These are phyloP conservation scores for Fusarium sororula DNA, from an alignment of 2,329 filamentous ascomycete genomes.

Conservation along the genomic window DNA sequence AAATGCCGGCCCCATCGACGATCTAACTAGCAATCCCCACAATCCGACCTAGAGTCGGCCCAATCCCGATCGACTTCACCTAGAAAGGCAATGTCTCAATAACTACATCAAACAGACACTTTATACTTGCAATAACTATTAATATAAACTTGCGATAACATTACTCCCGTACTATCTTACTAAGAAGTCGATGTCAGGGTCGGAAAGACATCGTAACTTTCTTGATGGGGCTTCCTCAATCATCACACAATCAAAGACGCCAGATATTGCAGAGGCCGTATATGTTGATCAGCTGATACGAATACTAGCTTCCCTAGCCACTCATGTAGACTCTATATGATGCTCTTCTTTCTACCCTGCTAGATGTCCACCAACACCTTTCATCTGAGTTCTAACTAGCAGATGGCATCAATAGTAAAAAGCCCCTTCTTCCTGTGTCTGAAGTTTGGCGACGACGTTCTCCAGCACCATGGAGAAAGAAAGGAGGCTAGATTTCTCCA, in stretches of 20 bases:
- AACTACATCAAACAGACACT: not conserved
- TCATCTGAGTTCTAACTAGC: not conserved
- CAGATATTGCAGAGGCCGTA: not conserved
- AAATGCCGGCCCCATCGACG: not conserved
- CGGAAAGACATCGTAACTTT: not conserved
- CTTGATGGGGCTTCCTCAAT: not conserved
- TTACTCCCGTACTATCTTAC: not conserved
- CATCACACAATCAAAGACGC: not conserved
- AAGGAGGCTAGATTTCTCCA: not conserved
- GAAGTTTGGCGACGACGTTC: not conserved
- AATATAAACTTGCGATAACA: not conserved
- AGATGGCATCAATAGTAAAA: not conserved
- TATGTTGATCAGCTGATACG: not conserved
- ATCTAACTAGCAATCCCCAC: conserved; percentile 11
- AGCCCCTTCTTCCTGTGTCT: too few species aligned
- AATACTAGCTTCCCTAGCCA: not conserved
- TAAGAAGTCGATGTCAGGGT: not conserved
- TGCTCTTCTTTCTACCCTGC: not conserved
- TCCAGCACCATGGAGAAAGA: not conserved
- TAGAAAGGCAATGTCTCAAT: not conserved
- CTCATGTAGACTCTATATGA: not conserved
- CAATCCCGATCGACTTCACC: conserved; percentile 13
- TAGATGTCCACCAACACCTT: not conserved
- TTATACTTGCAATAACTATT: not conserved
- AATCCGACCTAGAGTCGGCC: conserved; percentile 8